Evolutionary conservation across 2,329 filamentous ascomycete species (phyloP).

Genomic region (Chrysosporium queenslandicum): DNA sequence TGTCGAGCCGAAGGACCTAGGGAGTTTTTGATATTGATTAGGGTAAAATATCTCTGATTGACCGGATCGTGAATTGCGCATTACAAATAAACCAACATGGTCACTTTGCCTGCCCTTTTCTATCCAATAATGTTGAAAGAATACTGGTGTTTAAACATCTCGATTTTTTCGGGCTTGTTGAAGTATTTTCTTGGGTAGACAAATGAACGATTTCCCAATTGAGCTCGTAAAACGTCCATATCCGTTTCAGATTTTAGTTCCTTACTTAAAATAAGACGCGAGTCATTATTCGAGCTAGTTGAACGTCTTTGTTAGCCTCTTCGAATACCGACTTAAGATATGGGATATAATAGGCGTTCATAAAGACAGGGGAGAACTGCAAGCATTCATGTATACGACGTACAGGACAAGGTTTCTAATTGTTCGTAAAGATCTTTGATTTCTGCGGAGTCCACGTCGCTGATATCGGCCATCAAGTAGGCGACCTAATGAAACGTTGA

Average conservation of each 20-base stretch:
- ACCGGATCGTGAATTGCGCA: neutral
- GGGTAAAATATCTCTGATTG: neutral
- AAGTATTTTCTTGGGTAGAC: neutral
- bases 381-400: conserved; percentile 29
- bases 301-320: neutral
- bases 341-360: neutral
- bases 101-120: neutral
- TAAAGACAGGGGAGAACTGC: neutral
- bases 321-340: neutral
- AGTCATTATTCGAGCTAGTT: conserved; percentile 39
- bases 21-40: neutral
- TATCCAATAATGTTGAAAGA: conserved; percentile 6
- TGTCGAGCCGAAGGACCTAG: neutral
- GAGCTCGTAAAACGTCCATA: neutral
- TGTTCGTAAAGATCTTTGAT: conserved; percentile 78
- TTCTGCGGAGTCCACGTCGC: conserved; percentile 66
- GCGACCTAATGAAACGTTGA: conserved; percentile 49
- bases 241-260: neutral
- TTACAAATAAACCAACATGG: neutral
- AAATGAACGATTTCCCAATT: neutral
- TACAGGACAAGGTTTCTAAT: conserved; percentile 71
- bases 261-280: conserved; percentile 35
- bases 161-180: conserved; percentile 1
- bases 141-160: neutral
- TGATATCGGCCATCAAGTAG: conserved; percentile 97